Percentiles rank a stretch among this genome's conserved stretches.
These are phyloP conservation scores for Lecanicillium sp. DNA, from an alignment of 2,329 filamentous ascomycete genomes.

Conservation along the genomic window DNA sequence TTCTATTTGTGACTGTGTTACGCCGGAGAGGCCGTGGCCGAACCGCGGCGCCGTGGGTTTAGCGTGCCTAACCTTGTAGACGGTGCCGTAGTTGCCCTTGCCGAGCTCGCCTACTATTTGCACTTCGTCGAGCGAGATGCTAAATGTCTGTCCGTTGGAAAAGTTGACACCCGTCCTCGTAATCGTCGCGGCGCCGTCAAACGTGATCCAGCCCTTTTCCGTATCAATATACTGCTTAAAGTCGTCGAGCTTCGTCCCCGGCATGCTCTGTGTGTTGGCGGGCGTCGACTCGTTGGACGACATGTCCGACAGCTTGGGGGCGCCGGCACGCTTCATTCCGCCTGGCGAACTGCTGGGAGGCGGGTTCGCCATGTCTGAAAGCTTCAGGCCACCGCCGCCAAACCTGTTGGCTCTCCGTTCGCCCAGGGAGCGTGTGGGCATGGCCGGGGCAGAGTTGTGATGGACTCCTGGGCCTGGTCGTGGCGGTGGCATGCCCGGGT, in stretches of 20 bases:
- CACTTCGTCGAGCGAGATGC: conserved; percentile 91
- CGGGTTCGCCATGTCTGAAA: conserved; percentile 42
- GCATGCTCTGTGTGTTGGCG: conserved; percentile 23
- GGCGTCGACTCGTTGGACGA: conserved; percentile 13
- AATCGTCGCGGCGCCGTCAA: conserved; percentile 86
- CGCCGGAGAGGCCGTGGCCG: conserved; percentile 46
- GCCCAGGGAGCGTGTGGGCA: conserved; percentile 53
- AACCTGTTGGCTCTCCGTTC: too few species aligned
- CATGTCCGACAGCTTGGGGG: conserved; percentile 38
- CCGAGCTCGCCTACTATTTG: conserved; percentile 89
- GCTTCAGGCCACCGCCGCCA: conserved; percentile 47
- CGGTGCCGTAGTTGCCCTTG: conserved; percentile 97
- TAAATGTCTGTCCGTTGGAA: conserved; percentile 80
- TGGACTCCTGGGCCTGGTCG: conserved; percentile 42
- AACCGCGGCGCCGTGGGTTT: conserved; percentile 53
- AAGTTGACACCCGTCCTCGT: conserved; percentile 89
- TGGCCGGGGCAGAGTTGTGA: conserved; percentile 43
- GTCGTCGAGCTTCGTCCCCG: conserved; percentile 44
- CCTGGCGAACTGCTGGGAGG: conserved; percentile 18
- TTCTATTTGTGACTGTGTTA: too few species aligned
- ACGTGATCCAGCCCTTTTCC: conserved; percentile 83
- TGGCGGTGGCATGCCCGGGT: conserved; percentile 31
- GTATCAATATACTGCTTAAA: conserved; percentile 80
- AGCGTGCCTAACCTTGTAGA: conserved; percentile 90
- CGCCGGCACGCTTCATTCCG: conserved; percentile 21